Base-by-base conservation (phyloP, 2,329 filamentous ascomycete species). In the Aspergillus ustus region DNA sequence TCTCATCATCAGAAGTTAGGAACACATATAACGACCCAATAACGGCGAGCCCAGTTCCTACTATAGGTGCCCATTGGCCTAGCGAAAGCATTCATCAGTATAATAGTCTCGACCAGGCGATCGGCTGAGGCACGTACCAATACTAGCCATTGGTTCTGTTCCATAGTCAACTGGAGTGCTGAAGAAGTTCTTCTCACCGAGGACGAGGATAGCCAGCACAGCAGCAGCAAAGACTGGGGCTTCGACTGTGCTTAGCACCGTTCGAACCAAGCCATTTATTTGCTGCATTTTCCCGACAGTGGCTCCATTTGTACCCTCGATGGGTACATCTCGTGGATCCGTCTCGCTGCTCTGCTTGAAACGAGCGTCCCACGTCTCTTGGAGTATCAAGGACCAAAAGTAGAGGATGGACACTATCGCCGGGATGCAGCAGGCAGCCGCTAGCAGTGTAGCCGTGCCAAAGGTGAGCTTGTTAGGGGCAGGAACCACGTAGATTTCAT, bases 61-160 rank as follows among this genome's bases (percentile, higher is more conserved):
- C 55, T n/a, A 57, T 57, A 1, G 55, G 55, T 11, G 55, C 55
- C 55, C 55, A 57, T 29, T 57, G 55, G 9, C 55, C 48, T 50
- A 28, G 17, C 3, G 25, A 15, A 50, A 31, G 25, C 15, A 29
- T 15, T 2, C 1, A 25, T 50, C 28, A 50, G 48, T 28, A 50
- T 13, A 19, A 1, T 40, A 2, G 11, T 15, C 34, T 40, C 34
- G 22, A 28, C 13, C 19, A 49, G 2, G 4, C 8, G 9, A 29
- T 46, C 5, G 44, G 25, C 25, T 22, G 17, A n/a, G 2, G 45
- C 1, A 6, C 48, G n/a, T 34, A 50, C 48, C 55, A 3, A 57
- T 52, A 20, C 55, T 57, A 5, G 55, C 46, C n/a, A 57, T 57
- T 2, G 46, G 55, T 19, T 57, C 55, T 1, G 55, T 57, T 11